Evolutionary conservation across 2,329 filamentous ascomycete species (phyloP), one percentile per base, ranked within the genome.

Genomic region (Arachnomyces sp.): DNA sequence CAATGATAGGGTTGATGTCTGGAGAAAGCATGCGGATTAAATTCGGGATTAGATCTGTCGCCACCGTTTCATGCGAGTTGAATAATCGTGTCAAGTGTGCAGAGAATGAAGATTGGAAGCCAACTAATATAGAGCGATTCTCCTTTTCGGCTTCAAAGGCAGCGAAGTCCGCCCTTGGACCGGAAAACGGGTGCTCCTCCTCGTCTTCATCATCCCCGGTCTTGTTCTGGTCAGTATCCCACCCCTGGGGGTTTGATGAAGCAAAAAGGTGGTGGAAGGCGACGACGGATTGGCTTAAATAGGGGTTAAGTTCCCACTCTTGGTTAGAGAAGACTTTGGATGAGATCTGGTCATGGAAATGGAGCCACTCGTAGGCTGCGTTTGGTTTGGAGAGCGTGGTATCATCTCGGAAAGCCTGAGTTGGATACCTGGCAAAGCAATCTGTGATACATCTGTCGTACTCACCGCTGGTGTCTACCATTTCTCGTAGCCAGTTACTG

Each of bases 191-290:
- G 28, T 82, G 64, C 0, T 74, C 70, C 18, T 75, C 71, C 12
- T 67, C 66, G 2, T 65, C 63, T 2, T 68, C 64, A 1, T 72
- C 65, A 4, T 68, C 61, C 34, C 64, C 58, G 29, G 55, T 56
- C 29, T 59, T 55, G 15, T 58, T 58, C 29, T 58, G 67, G 9
- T 74, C 72, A n/a, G 70, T 70, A 5, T 58, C 62, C 49, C 60
- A 53, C 35, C 48, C 48, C 46, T 60, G 70, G 40, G 72, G 72
- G 28, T 73, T 73, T 17, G 82, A 77, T 0, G 84, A 82, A 3
- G 89, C 85, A 56, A 98, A 98, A 9, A 98, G 74, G 55, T 86
- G 73, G 58, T 98, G 93, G 56, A 94, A 95, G 3, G 86, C 92
- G 2, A 96, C 74, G 12, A 92, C 76, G 0, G 90, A 82, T 50